phyloP scores from a whole-genome alignment of 2,329 filamentous ascomycete genomes.

The Lecanosticta acicola region DNA sequence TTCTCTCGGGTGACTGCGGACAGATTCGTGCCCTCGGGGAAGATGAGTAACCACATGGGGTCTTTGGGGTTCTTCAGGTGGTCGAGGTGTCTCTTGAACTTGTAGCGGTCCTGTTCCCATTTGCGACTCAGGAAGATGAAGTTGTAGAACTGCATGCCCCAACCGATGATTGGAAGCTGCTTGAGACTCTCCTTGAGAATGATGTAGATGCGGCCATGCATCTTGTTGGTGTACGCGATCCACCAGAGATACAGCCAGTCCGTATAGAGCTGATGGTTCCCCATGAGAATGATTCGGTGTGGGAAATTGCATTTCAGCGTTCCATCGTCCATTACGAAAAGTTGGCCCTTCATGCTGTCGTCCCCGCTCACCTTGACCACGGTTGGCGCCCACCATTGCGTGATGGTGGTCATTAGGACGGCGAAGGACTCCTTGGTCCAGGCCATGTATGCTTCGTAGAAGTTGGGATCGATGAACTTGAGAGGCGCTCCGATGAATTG shows the following conservation, averaged over 20 bases:
- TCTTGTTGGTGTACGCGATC: conserved; percentile 78
- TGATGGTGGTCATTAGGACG: conserved; percentile 70
- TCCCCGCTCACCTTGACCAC: conserved; percentile 78
- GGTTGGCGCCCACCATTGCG: conserved; percentile 82
- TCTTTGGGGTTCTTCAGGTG: conserved; percentile 64
- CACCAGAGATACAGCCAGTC: conserved; percentile 94
- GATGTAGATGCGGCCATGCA: conserved; percentile 84
- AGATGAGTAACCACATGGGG: conserved; percentile 87
- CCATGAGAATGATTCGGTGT: conserved; percentile 74
- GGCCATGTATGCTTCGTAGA: conserved; percentile 82
- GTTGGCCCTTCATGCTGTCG: conserved; percentile 68
- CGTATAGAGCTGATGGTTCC: conserved; percentile 82
- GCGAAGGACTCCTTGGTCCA: conserved; percentile 81
- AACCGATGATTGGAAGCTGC: conserved; percentile 71
- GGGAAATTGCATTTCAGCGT: conserved; percentile 73
- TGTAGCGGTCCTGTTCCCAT: conserved; percentile 71
- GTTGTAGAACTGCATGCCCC: conserved; percentile 77
- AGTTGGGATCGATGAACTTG: conserved; percentile 68
- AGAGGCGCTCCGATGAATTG: conserved; percentile 72
- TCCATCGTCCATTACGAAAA: conserved; percentile 64
- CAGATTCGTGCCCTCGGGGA: conserved; percentile 81
- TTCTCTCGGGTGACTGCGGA: conserved; percentile 64
- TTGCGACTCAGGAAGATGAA: conserved; percentile 92
- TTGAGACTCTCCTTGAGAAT: conserved; percentile 84
- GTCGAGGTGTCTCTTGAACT: conserved; percentile 66